phyloP scores from a whole-genome alignment of 306 rosid genomes.

The Pterocarpus macrocarpus region DNA sequence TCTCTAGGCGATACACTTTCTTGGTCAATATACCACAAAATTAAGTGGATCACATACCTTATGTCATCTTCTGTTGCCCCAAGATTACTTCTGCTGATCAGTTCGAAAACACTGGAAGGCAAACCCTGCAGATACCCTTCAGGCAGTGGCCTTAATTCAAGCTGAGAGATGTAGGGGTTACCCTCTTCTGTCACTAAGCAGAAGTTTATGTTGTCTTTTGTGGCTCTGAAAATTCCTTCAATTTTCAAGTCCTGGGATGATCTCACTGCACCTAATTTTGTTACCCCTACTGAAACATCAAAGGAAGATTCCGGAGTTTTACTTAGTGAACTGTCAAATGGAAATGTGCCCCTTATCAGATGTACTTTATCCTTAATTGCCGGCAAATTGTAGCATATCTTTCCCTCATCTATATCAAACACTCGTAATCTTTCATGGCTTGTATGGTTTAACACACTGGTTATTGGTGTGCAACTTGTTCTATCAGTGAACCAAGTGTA shows the following conservation, averaged over 20 bases:
- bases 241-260: constrained; percentile 54
- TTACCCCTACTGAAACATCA: constrained; percentile 64
- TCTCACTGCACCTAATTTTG: constrained; percentile 57
- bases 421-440: constrained; percentile 52
- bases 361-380: constrained; percentile 63
- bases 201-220: constrained; percentile 59
- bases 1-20: constrained; percentile 31
- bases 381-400: constrained; percentile 73
- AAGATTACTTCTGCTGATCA: constrained; percentile 62
- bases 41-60: constrained; percentile 59
- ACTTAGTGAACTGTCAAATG: constrained; percentile 37
- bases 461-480: constrained; percentile 57
- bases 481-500: constrained; percentile 60
- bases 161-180: constrained; percentile 68
- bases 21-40: constrained; percentile 1
- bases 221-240: constrained; percentile 77
- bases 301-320: constrained; percentile 47
- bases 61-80: constrained; percentile 54
- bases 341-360: constrained; percentile 76
- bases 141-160: constrained; percentile 71
- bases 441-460: constrained; percentile 28
- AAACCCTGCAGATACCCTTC: constrained; percentile 58
- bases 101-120: constrained; percentile 57
- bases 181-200: constrained; percentile 66
- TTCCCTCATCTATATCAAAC: constrained; percentile 58